Evolutionary conservation across 306 rosid species (phyloP), one percentile per base, ranked within the genome.

Genomic region (Casuarina cunninghamiana): DNA sequence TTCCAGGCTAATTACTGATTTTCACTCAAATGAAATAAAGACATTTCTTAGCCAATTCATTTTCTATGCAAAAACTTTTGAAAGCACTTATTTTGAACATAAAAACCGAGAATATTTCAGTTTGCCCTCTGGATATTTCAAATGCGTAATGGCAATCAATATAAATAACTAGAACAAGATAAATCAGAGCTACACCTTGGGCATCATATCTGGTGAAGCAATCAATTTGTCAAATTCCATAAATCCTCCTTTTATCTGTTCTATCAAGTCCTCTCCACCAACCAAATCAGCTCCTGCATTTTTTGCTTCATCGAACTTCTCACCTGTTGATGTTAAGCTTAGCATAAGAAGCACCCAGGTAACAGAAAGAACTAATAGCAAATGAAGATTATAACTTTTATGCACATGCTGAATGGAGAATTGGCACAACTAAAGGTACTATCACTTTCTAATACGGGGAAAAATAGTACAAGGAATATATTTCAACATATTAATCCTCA

Each of bases 171-270:
- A 77, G 57, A 73, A 85, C 72, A 60, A 80, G 72, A 77, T 53
- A 69, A 26, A 78, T 55, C 73, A 71, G 81, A 86, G 82, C 71
- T 80, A 79, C 87, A 92, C 98, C 98, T 95, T 95, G 21, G 98
- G 97, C 98, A 95, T 95, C 98, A 95, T 92, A 84, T 96, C 99
- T 49, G 99, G 99, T 46, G 99, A 96, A 82, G 99, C 98, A 85
- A 96, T 96, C 66, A 96, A 81, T 86, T 96, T 96, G 80, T 96
- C 99, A 77, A 96, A 96, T n/a, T 96, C 97, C 99, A 96, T 96
- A 85, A 91, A 96, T 49, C 99, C 99, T 79, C 90, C 94, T 89
- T 87, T 96, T 68, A 96, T 96, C 86, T 96, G 96, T 86, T 91
- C 97, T 85, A 96, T 96, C 91, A 93, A 86, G 86, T 96, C 99